These are phyloP conservation scores for Ceratocystis cacaofunesta DNA, from an alignment of 2,329 filamentous ascomycete genomes.

Conservation along the genomic window DNA sequence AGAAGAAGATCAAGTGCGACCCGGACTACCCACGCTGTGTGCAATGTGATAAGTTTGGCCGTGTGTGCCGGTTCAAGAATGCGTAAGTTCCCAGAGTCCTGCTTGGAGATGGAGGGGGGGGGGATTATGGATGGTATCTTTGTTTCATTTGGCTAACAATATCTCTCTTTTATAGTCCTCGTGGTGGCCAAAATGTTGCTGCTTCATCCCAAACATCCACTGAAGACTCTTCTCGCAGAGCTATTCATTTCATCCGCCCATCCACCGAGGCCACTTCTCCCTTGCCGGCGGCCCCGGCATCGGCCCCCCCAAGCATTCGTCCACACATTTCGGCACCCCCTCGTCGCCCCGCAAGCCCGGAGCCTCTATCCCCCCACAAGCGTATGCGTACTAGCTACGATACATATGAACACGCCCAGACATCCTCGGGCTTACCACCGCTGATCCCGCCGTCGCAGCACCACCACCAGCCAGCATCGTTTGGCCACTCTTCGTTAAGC, in stretches of 20 bases:
- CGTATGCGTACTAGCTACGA: slow-evolving; percentile 35
- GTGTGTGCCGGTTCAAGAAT: slow-evolving; percentile 71
- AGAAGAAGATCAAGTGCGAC: slow-evolving; percentile 97
- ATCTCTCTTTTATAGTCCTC: slow-evolving; percentile 28
- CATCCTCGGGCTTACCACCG: background rate
- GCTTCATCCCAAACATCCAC: slow-evolving; percentile 35
- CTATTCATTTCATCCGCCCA: background rate
- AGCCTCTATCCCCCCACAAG: slow-evolving; percentile 29
- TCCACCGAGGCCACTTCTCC: background rate
- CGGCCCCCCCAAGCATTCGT: background rate
- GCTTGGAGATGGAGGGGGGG: too few species aligned
- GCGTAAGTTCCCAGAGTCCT: slow-evolving; percentile 44
- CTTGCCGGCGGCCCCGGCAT: background rate
- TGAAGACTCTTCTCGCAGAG: background rate
- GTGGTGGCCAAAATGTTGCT: slow-evolving; percentile 43
- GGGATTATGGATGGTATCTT: too few species aligned
- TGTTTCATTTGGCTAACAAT: background rate
- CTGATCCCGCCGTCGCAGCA: background rate
- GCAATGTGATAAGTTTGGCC: slow-evolving; percentile 83
- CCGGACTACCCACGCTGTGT: slow-evolving; percentile 75
- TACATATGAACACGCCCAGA: slow-evolving; percentile 22
- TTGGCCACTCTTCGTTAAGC: background rate
- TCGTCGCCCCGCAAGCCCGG: slow-evolving; percentile 20
- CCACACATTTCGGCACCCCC: background rate
- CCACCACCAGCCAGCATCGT: background rate